Conservation (phyloP, 2,329 filamentous ascomycete genomes). For the Aspergillus arachidicola region DNA sequence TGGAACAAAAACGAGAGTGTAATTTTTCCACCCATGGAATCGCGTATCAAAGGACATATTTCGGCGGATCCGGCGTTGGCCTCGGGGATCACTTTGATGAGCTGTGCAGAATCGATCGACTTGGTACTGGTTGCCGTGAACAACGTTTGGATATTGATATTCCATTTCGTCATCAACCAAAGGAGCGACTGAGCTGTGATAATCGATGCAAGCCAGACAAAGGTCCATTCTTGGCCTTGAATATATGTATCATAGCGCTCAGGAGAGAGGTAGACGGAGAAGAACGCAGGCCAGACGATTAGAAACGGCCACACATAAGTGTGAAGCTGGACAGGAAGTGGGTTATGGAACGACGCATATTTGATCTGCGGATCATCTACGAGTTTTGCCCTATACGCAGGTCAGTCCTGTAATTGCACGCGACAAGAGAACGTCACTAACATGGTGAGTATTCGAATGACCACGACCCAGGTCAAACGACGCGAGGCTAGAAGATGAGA, state of each 20-base stretch:
- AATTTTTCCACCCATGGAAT: slow-evolving; percentile 72
- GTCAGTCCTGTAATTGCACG: slow-evolving; percentile 16
- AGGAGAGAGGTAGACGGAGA: slow-evolving; percentile 80
- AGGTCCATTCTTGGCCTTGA: slow-evolving; percentile 94
- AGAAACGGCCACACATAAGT: slow-evolving; percentile 92
- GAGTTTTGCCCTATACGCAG: slow-evolving; percentile 67
- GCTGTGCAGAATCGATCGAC: slow-evolving; percentile 70
- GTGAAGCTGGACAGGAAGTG: slow-evolving; percentile 78
- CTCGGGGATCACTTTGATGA: slow-evolving; percentile 91
- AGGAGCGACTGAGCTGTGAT: slow-evolving; percentile 83
- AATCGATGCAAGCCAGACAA: slow-evolving; percentile 88
- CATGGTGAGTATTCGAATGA: slow-evolving; percentile 37
- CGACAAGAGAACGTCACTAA: slow-evolving; percentile 23
- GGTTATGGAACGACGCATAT: slow-evolving; percentile 83
- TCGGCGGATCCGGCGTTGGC: slow-evolving; percentile 88
- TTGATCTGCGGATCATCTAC: slow-evolving; percentile 91
- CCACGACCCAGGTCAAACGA: slow-evolving; percentile 32
- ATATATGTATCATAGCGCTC: slow-evolving; percentile 91
- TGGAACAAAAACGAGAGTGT: slow-evolving; percentile 93
- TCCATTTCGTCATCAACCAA: slow-evolving; percentile 98
- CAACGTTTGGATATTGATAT: slow-evolving; percentile 77
- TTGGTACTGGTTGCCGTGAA: slow-evolving; percentile 78
- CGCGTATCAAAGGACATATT: slow-evolving; percentile 78
- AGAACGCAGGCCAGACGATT: slow-evolving; percentile 88
- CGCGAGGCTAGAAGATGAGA: slow-evolving; percentile 12